Percentiles rank a stretch among this genome's conserved stretches.
Conservation (phyloP, 2,329 filamentous ascomycete genomes). For the Rhinocladiella mackenziei region DNA sequence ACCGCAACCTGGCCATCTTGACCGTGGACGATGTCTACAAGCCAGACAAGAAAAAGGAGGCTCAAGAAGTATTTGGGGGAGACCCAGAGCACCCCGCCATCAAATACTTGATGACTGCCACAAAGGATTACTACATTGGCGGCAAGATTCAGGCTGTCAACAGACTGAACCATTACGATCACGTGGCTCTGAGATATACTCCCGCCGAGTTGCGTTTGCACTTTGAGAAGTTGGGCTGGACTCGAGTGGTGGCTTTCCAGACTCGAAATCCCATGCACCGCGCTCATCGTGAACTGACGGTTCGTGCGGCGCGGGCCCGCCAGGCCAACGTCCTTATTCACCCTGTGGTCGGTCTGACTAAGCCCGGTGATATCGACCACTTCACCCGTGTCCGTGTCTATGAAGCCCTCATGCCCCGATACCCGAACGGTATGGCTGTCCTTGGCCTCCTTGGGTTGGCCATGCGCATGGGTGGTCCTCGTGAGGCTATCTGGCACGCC, state of each 20-base stretch:
- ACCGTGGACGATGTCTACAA: constrained; percentile 93
- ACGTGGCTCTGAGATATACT: constrained; percentile 93
- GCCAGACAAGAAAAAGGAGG: constrained; percentile 91
- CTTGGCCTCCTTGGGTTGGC: constrained; percentile 90
- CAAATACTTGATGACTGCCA: constrained; percentile 77
- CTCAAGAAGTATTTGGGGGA: constrained; percentile 89
- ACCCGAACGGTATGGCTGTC: constrained; percentile 98
- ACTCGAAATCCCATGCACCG: constrained; percentile 99
- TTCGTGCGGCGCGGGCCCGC: constrained; percentile 89
- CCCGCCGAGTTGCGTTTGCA: constrained; percentile 90
- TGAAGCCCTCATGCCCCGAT: constrained; percentile 90
- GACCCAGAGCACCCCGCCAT: constrained; percentile 88
- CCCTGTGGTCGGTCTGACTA: constrained; percentile 95
- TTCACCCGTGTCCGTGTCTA: constrained; percentile 99
- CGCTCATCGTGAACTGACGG: constrained; percentile 94
- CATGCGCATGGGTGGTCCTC: constrained; percentile 98
- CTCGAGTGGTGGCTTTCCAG: constrained; percentile 96
- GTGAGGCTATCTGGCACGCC: constrained; percentile 98
- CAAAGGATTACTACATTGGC: constrained; percentile 86
- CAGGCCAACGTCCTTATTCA: constrained; percentile 99
- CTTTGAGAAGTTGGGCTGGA: constrained; percentile 99
- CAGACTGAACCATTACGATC: constrained; percentile 97
- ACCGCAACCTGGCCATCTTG: constrained; percentile 91
- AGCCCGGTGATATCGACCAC: constrained; percentile 99
- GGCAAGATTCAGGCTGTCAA: constrained; percentile 95